phyloP scores from a whole-genome alignment of 2,329 filamentous ascomycete species.

The Rhinocladiella similis region DNA sequence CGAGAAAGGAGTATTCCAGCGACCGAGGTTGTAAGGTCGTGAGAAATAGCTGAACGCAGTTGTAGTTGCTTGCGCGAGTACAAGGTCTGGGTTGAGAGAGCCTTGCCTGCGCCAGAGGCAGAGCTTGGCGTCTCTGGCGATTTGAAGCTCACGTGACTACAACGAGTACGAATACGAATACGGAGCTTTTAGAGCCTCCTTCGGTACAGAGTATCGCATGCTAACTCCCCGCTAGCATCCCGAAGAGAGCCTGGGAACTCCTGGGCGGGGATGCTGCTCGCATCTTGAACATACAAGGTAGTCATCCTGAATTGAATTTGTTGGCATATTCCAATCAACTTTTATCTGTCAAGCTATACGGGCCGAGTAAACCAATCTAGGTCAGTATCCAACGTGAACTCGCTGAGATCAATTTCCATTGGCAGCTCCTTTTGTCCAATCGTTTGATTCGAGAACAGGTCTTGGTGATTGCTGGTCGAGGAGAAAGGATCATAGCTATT shows the following conservation, averaged over 20 bases:
- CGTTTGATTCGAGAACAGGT: background rate
- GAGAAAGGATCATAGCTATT: background rate
- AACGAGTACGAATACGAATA: no score
- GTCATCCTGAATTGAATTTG: no score
- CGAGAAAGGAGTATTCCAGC: background rate
- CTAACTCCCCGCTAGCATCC: no score
- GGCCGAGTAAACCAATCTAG: background rate
- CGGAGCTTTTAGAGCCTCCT: no score
- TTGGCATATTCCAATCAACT: background rate
- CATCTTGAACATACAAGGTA: no score
- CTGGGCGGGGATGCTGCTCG: no score
- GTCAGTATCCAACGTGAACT: background rate
- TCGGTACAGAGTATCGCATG: no score
- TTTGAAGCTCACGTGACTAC: background rate
- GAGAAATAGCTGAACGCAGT: no score
- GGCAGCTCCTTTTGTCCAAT: background rate
- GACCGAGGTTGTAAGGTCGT: no score
- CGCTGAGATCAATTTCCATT: background rate
- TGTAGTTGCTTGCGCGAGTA: background rate
- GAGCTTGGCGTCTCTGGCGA: conserved; percentile 12
- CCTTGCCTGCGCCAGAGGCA: no score
- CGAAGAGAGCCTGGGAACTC: no score
- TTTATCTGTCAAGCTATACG: background rate
- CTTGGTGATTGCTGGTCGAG: background rate
- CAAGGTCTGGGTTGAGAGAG: no score